Evolutionary conservation across 495 filamentous ascomycete genomes (phyloP), one percentile per base, ranked within the genome.

Genomic region (Neurospora terricola): DNA sequence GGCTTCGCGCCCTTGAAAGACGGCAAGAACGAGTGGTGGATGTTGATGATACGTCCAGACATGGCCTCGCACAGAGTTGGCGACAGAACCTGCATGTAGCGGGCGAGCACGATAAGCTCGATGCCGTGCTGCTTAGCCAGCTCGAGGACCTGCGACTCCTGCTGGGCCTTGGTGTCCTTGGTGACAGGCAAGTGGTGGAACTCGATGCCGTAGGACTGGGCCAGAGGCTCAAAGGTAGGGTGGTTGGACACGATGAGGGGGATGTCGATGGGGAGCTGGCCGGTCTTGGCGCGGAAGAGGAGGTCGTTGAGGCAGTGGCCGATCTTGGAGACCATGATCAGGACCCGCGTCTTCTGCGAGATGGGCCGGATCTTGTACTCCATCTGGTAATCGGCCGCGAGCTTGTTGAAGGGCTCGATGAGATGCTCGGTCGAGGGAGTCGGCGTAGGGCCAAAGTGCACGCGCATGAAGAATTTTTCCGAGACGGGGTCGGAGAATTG

Each of bases 271-370:
- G 86, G 85, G 16, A 93, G 84, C 78, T 89, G 87, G 72, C 85
- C 84, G 59, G 87, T 90, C 78, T 85, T 83, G 73, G 88, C 85
- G 62, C 91, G 88, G 88, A 91, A 93, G 16, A 93, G 86, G n/a
- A 93, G 83, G 78, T 93, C 91, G 80, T 93, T 92, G 71, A 93
- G 84, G 80, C 91, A 93, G 83, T 93, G 91, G 54, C 91, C 91
- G 77, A 91, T 92, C 83, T 93, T 93, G 72, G 89, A 91, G 74
- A 93, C 91, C 90, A 93, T 92, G 85, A 93, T 92, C 78, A 93
- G 84, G 72, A 92, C 88, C 71, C 88, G 86, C 34, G 89, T 87
- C 81, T 92, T 92, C 76, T 88, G 82, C 66, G 86, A 80, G 30
- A 87, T 85, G 38, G 88, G 85, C 73, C 87, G 83, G 77, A 93